phyloP scores from a whole-genome alignment of 495 filamentous ascomycete genomes.

The Cryomyces minteri region DNA sequence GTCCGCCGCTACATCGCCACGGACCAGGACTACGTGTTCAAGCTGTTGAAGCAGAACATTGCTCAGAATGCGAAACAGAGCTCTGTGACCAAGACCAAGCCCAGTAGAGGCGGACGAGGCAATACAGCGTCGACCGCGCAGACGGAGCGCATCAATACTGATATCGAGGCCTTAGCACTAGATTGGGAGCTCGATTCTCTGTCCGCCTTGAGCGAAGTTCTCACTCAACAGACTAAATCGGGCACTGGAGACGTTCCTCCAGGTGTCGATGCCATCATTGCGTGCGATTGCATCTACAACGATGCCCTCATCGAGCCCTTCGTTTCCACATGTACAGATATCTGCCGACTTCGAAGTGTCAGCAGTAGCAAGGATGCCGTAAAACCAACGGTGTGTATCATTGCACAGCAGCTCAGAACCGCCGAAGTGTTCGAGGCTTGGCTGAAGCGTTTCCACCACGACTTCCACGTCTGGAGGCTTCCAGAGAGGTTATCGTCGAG shows the following conservation, averaged over 20 bases:
- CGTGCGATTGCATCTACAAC: conserved; percentile 26
- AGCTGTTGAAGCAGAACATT: conserved; percentile 57
- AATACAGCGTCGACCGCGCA: not conserved
- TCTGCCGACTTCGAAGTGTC: conserved; percentile 38
- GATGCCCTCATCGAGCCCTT: conserved; percentile 52
- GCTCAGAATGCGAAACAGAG: conserved; percentile 30
- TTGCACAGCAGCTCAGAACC: conserved; percentile 74
- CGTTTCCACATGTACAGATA: conserved; percentile 67
- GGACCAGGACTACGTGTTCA: conserved; percentile 73
- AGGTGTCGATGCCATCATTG: conserved; percentile 30
- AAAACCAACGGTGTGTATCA: conserved; percentile 42
- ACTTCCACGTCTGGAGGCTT: conserved; percentile 64
- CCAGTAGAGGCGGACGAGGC: not conserved
- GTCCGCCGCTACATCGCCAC: conserved; percentile 59
- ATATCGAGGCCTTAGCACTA: conserved; percentile 31
- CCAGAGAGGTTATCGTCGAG: conserved; percentile 37
- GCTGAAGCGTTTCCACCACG: conserved; percentile 42
- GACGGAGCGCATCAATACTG: not conserved
- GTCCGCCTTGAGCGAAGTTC: conserved; percentile 7
- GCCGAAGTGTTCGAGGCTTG: conserved; percentile 72
- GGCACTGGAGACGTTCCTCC: conserved; percentile 3
- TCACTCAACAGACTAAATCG: not conserved
- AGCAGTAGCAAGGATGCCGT: not conserved
- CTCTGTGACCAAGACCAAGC: not conserved
- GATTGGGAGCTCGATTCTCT: conserved; percentile 50